Percentiles rank a stretch among this genome's conserved stretches.
These are phyloP conservation scores for Suillus subluteus DNA, from an alignment of 768 basidiomycete species.

Conservation along the genomic window DNA sequence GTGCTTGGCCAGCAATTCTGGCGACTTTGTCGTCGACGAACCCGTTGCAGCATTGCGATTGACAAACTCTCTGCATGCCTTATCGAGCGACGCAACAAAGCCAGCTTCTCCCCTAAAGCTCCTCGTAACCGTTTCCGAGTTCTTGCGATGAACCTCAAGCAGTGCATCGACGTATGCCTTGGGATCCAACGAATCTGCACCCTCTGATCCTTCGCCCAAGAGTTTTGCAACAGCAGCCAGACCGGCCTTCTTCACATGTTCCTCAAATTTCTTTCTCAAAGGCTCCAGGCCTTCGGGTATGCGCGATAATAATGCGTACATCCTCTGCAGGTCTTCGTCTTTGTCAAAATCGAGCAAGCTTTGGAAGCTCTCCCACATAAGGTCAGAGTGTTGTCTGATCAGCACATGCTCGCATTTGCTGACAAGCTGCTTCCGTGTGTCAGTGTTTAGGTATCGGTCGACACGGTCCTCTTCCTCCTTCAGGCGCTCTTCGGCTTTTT, in stretches of 20 bases:
- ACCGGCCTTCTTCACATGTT: constrained; percentile 93
- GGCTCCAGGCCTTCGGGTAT: constrained; percentile 92
- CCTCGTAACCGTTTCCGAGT: constrained; percentile 82
- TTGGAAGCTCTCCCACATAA: constrained; percentile 96
- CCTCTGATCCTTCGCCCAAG: constrained; percentile 53
- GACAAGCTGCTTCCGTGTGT: constrained; percentile 81
- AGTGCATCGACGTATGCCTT: constrained; percentile 94
- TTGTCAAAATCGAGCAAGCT: constrained; percentile 88
- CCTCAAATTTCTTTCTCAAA: constrained; percentile 88
- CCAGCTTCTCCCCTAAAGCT: constrained; percentile 93
- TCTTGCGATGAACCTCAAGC: constrained; percentile 90
- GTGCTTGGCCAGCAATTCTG: constrained; percentile 91
- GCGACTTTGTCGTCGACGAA: constrained; percentile 80
- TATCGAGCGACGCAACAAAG: constrained; percentile 91
- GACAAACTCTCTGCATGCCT: constrained; percentile 94
- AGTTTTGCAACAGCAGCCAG: constrained; percentile 78
- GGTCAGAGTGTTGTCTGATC: constrained; percentile 80
- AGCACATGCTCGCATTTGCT: constrained; percentile 90
- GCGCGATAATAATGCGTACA: constrained; percentile 91
- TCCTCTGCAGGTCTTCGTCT: constrained; percentile 91
- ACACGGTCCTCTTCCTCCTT: constrained; percentile 95
- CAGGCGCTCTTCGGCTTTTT: constrained; percentile 90
- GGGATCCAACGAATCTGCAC: constrained; percentile 75
- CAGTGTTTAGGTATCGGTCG: constrained; percentile 89
- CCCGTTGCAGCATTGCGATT: constrained; percentile 93